These are phyloP conservation scores for Venturiaceae sp. DNA, from an alignment of 2,329 filamentous ascomycete genomes.

Conservation along the genomic window DNA sequence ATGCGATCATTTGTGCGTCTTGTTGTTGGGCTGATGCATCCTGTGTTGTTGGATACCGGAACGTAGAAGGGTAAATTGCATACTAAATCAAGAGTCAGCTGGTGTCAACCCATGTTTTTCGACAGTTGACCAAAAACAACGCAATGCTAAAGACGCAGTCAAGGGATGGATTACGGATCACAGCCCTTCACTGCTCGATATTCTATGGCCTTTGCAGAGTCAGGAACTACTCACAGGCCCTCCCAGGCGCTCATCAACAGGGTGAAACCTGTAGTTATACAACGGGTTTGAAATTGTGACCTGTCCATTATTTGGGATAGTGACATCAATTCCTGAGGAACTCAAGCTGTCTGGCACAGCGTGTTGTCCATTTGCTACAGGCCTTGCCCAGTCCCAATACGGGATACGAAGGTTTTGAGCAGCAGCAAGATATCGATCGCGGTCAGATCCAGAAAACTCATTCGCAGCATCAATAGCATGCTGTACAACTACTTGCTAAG, in stretches of 20 bases:
- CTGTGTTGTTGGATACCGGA: constrained; percentile 28
- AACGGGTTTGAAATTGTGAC: constrained; percentile 33
- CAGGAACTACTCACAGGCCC: constrained; percentile 44
- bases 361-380: constrained; percentile 17
- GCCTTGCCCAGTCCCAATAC: constrained; percentile 35
- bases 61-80: constrained; percentile 39
- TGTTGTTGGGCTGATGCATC: constrained; percentile 41
- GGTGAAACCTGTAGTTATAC: constrained; percentile 37
- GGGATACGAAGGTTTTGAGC: constrained; percentile 28
- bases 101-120: not conserved
- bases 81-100: not conserved
- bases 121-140: too few relatives aligned
- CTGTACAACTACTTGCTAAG: not conserved
- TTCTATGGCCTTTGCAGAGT: too few relatives aligned
- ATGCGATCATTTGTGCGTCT: constrained; percentile 39
- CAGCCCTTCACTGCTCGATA: too few relatives aligned
- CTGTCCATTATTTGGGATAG: constrained; percentile 22
- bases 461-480: constrained; percentile 23
- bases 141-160: too few relatives aligned
- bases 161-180: too few relatives aligned
- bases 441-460: constrained; percentile 22
- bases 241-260: constrained; percentile 48
- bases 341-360: constrained; percentile 24
- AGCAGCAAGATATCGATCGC: constrained; percentile 24
- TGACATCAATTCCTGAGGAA: constrained; percentile 24